Evolutionary conservation across 2,329 filamentous ascomycete species (phyloP).

Genomic region (Aureobasidium sp.): DNA sequence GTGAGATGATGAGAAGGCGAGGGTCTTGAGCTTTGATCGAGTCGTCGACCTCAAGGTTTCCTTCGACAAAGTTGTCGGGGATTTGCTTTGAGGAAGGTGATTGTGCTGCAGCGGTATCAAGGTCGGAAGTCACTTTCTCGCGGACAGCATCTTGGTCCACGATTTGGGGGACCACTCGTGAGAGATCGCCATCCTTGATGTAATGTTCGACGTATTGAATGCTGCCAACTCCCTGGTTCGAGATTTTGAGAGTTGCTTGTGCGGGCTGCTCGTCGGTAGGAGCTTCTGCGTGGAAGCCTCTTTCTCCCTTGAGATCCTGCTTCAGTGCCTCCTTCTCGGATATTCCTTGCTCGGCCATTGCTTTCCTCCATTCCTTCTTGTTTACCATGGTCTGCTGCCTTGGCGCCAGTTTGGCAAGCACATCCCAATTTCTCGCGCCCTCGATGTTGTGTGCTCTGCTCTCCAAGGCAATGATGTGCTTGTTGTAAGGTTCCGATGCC

Average conservation of each 20-base stretch:
- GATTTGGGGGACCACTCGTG: slow-evolving; percentile 58
- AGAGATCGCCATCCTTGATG: slow-evolving; percentile 66
- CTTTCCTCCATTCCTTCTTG: slow-evolving; percentile 64
- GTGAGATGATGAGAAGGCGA: slow-evolving; percentile 77
- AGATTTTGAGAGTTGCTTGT: slow-evolving; percentile 47
- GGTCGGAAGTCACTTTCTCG: slow-evolving; percentile 2
- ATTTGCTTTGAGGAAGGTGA: background rate
- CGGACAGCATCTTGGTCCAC: slow-evolving; percentile 25
- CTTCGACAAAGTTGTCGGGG: slow-evolving; percentile 9
- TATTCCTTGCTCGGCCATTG: background rate
- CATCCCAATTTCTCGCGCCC: slow-evolving; percentile 76
- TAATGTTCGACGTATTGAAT: slow-evolving; percentile 73
- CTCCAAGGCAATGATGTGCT: slow-evolving; percentile 84
- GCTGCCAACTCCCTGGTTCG: slow-evolving; percentile 57
- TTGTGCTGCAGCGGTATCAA: slow-evolving; percentile 19
- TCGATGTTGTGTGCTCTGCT: slow-evolving; percentile 78
- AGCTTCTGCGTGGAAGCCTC: slow-evolving; percentile 13
- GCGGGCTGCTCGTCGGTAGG: slow-evolving; percentile 20
- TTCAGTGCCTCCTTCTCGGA: background rate
- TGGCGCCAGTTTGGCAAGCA: slow-evolving; percentile 68
- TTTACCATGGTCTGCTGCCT: slow-evolving; percentile 70
- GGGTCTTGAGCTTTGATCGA: slow-evolving; percentile 28
- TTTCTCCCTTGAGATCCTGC: slow-evolving; percentile 12
- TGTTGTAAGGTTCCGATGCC: slow-evolving; percentile 77
- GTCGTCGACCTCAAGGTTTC: background rate